Evolutionary conservation across 1,284 basidiomycete species (phyloP), one percentile per base, ranked within the genome.

Genomic region (Ustilago loliicola): DNA sequence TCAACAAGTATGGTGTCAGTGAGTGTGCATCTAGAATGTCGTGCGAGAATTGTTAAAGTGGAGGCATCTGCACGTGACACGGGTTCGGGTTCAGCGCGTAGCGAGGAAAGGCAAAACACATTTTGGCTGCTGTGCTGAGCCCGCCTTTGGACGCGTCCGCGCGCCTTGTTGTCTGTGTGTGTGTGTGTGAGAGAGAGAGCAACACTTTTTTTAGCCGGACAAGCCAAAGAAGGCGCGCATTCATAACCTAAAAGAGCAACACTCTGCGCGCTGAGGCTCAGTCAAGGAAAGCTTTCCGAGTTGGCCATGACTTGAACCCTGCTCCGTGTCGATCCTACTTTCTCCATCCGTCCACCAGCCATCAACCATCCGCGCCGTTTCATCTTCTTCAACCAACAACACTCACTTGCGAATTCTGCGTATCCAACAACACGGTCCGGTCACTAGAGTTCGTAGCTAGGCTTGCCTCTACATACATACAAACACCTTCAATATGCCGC

Each of bases 41-140:
- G 70, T 72, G 71, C 66, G 61, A 73, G 65, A 53, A 19, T 13
- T 6, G 1, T 1, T 9, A 7, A 54, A 38, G 66, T 66, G 72
- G 62, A 65, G 72, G 62, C 8, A 2, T 19, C 1, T 6, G 61
- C 71, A 73, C 71, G 71, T 73, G 71, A 73, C 21, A n/a, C 6
- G 42, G 21, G 3, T 56, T 10, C 6, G 42, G 21, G 3, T 56
- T 10, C 25, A 15, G 63, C 69, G 70, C 70, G 70, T 62, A 45
- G 23, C 30, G 48, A 29, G 55, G 9, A 19, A 19, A 45, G 17
- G n/a, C 17, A 56, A 64, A 59, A 67, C 29, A 63, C 58, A 53
- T 25, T 23, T 21, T 36, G 36, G 23, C 29, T 36, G 51, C 27
- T 51, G 10, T 36, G 51, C 27, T 51, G 10, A 30, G n/a, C 30